Base-by-base conservation (phyloP, 495 filamentous ascomycete genomes). In the Penicillium longicatenatum region DNA sequence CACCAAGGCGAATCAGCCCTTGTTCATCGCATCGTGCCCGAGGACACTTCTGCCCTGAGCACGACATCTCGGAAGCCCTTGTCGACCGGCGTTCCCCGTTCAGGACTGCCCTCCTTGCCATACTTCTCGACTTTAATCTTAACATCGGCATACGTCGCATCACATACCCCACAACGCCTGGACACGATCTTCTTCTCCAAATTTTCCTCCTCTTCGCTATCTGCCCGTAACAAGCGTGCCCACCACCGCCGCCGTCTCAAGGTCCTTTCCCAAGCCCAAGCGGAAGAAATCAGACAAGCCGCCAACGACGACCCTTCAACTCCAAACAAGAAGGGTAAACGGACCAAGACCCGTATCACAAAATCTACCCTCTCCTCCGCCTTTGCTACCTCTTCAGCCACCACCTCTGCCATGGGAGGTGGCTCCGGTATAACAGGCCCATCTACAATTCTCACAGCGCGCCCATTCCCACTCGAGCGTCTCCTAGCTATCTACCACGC, bases 101-200 rank as follows among this genome's bases (percentile, higher is more conserved):
- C 76, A 2, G 70, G 69, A 11, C 70, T 77, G 6, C 74, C 73
- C 10, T 69, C 70, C 50, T 64, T 97, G 22, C 91, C 93, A 11
- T 89, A 90, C 61, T 91, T 90, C 65, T 87, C 94, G 20, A 88
- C 90, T 45, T 77, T 91, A 39, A 83, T 98, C 55, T 82, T 98
- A 14, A 82, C 93, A 37, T 89, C 92, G 48, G 86, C 93, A 20
- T 98, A 97, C 73, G 84, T 98, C 5, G 91, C 93, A 57, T 96
- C 92, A 4, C 90, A 93, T 75, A 98, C 90, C 66, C 86, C 90
- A 1, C 80, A 91, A 17, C 77, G 85, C 42, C 82, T 88, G 37
- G 94, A 98, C 70, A 79, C 85, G 2, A 81, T 86, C 29, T 87
- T 93, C 65, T 98, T 98, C 78, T 93, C 88, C 53, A 95, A 92